Evolutionary conservation across 2,329 filamentous ascomycete genomes (phyloP).

Genomic region (Aureobasidium sp.): DNA sequence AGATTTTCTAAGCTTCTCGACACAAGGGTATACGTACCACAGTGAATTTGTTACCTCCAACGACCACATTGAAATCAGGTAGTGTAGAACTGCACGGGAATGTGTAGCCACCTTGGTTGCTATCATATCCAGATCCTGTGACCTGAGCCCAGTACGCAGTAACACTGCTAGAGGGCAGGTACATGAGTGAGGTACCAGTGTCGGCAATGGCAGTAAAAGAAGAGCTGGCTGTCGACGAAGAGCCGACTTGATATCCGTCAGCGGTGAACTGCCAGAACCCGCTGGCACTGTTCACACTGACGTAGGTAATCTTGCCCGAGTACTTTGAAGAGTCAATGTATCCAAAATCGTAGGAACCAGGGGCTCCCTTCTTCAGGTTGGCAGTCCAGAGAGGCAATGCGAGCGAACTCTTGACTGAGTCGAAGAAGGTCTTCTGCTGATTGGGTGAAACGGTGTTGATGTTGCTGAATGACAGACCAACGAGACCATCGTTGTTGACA

Average conservation of each 20-base stretch:
- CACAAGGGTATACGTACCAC: conserved; percentile 1
- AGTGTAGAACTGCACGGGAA: conserved; percentile 31
- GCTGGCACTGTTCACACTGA: conserved; percentile 46
- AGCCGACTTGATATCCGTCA: conserved; percentile 48
- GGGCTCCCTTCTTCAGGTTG: conserved; percentile 44
- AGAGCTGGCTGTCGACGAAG: conserved; percentile 28
- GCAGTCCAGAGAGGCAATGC: conserved; percentile 49
- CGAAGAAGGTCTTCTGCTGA: conserved; percentile 51
- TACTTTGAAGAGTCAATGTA: conserved; percentile 52
- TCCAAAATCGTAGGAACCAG: conserved; percentile 50
- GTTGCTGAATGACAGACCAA: conserved; percentile 51
- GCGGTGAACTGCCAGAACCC: conserved; percentile 57
- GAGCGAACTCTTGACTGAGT: conserved; percentile 46
- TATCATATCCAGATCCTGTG: conserved; percentile 28
- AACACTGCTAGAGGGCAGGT: conserved; percentile 42
- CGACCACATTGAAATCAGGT: conserved; percentile 39
- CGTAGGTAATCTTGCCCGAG: conserved; percentile 49
- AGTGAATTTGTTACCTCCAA: conserved; percentile 36
- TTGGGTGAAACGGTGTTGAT: conserved; percentile 50
- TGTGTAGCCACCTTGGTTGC: conserved; percentile 32
- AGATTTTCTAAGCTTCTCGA: too few species aligned
- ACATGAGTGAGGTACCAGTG: conserved; percentile 58
- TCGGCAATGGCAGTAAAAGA: conserved; percentile 54
- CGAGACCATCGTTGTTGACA: conserved; percentile 48
- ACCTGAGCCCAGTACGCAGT: conserved; percentile 32